Conservation (phyloP, 2,329 filamentous ascomycete species). For the Leptosphaerulina australis region DNA sequence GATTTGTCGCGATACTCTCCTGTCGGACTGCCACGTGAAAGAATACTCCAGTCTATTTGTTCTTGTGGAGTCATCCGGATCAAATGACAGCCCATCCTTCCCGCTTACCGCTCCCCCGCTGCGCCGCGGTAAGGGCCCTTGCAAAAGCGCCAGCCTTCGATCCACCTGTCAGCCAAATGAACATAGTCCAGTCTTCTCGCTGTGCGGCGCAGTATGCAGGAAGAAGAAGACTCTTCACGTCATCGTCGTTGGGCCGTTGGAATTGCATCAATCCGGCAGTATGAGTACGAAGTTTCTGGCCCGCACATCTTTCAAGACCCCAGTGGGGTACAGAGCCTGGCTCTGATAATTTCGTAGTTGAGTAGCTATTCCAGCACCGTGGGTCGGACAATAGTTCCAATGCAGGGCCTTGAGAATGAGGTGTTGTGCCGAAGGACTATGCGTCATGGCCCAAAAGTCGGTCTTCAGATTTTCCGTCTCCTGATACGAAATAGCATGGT, state of each 20-base stretch:
- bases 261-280: not conserved
- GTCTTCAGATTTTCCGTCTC: slow-evolving; percentile 10
- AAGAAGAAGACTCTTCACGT: slow-evolving; percentile 8
- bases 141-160: slow-evolving; percentile 23
- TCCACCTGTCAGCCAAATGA: slow-evolving; percentile 26
- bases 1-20: not conserved
- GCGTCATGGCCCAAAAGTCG: slow-evolving; percentile 9
- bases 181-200: slow-evolving; percentile 13
- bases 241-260: slow-evolving; percentile 12
- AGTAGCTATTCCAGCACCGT: slow-evolving; percentile 9
- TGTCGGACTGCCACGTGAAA: slow-evolving; percentile 5
- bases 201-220: slow-evolving; percentile 32
- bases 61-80: slow-evolving; percentile 20
- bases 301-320: slow-evolving; percentile 5
- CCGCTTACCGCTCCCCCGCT: slow-evolving; percentile 35
- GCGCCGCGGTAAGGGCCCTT: slow-evolving; percentile 30
- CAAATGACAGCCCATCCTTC: slow-evolving; percentile 43
- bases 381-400: slow-evolving; percentile 18
- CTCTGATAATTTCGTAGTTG: not conserved
- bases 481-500: slow-evolving; percentile 7
- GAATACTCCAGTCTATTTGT: not conserved
- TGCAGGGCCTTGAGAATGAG: slow-evolving; percentile 11
- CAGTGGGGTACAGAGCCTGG: not conserved
- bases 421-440: not conserved
- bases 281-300: slow-evolving; percentile 1